Evolutionary conservation across 768 basidiomycete genomes (phyloP).

Genomic region (Lepiota subincarnata): DNA sequence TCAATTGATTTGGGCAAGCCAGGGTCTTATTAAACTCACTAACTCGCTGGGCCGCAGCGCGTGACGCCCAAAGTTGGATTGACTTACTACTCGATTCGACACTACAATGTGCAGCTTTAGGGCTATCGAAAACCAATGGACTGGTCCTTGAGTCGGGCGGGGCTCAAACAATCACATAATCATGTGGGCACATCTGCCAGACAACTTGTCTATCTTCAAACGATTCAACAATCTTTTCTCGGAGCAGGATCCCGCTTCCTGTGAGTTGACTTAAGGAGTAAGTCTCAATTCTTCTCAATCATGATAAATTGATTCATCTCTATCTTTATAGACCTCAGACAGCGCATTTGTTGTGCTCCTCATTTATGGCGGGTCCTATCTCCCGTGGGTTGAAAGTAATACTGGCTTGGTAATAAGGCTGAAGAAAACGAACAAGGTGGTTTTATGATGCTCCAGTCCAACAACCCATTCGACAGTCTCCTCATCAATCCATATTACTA

Average conservation of each 20-base stretch:
- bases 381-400: conserved; percentile 23
- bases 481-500: conserved; percentile 31
- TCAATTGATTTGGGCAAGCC: no score
- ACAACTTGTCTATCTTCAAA: conserved; percentile 24
- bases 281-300: neutral
- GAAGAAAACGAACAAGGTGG: conserved; percentile 19
- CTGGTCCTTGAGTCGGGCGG: conserved; percentile 17
- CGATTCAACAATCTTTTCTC: conserved; percentile 26
- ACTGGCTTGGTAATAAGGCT: neutral
- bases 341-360: conserved; percentile 19
- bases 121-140: conserved; percentile 22
- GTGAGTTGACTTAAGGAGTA: conserved; percentile 29
- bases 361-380: conserved; percentile 20
- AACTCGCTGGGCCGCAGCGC: no score
- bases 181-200: conserved; percentile 26
- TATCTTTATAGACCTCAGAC: conserved; percentile 14
- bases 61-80: no score
- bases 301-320: neutral
- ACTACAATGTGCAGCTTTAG: conserved; percentile 13
- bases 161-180: conserved; percentile 11
- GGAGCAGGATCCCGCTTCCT: conserved; percentile 29
- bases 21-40: no score
- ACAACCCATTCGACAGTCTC: conserved; percentile 37
- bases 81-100: no score
- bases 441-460: conserved; percentile 29